Conservation (phyloP, 2,329 filamentous ascomycete genomes). For the Phialophora chinensis region DNA sequence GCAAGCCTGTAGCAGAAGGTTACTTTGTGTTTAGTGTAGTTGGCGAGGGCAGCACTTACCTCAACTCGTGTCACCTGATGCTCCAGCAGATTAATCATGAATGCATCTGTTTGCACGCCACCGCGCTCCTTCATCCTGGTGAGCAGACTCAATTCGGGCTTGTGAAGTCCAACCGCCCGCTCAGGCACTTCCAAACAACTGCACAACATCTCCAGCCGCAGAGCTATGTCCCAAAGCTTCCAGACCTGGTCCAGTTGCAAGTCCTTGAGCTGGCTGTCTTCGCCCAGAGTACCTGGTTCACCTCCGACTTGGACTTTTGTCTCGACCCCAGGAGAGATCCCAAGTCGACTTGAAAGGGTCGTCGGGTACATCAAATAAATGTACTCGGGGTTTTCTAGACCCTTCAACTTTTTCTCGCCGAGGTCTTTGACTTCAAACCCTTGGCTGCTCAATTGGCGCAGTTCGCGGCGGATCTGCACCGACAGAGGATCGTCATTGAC, state of each 20-base stretch:
- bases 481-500: constrained; percentile 76
- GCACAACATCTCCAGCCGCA: constrained; percentile 92
- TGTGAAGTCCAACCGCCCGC: constrained; percentile 65
- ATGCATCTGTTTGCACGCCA: constrained; percentile 85
- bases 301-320: constrained; percentile 41
- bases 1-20: constrained; percentile 68
- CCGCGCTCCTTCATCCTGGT: constrained; percentile 74
- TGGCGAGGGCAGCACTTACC: constrained; percentile 61
- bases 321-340: constrained; percentile 42
- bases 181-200: constrained; percentile 76
- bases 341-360: constrained; percentile 74
- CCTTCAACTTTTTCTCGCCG: constrained; percentile 93
- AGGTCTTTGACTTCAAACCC: constrained; percentile 97
- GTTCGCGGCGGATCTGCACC: constrained; percentile 82
- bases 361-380: constrained; percentile 96
- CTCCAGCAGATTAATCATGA: constrained; percentile 87
- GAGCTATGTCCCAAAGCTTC: constrained; percentile 85
- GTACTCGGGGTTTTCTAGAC: constrained; percentile 93
- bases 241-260: constrained; percentile 87
- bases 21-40: constrained; percentile 37
- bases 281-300: constrained; percentile 66
- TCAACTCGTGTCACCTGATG: constrained; percentile 96
- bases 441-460: constrained; percentile 83
- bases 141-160: constrained; percentile 81
- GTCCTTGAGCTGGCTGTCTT: constrained; percentile 67